Percentiles rank a stretch among this genome's conserved stretches.
Conservation (phyloP, 129 eudicot genomes). For the Scalesia atractyloides region DNA sequence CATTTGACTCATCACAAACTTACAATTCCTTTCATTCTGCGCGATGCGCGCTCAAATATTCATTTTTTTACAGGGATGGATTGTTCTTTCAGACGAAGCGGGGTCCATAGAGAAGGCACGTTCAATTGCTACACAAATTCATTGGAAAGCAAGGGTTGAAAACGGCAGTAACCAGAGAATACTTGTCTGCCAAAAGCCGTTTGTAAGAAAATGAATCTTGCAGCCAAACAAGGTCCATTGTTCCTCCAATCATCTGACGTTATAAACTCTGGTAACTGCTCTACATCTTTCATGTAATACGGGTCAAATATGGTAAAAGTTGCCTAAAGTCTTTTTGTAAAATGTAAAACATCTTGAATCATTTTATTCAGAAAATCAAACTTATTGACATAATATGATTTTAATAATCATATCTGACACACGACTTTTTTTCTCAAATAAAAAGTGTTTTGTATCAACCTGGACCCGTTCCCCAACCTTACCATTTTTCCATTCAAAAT, state of each 20-base stretch:
- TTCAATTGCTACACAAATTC: conserved; percentile 68
- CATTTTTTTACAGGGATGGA: conserved; percentile 89
- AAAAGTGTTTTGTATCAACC: background rate
- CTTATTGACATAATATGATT: background rate
- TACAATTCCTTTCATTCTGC: too few relatives aligned
- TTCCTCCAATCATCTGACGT: conserved; percentile 26
- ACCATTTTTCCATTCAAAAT: too few relatives aligned
- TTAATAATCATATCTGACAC: background rate
- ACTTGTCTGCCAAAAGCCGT: conserved; percentile 91
- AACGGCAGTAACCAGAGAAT: conserved; percentile 89
- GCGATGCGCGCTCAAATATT: too few relatives aligned
- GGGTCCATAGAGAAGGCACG: conserved; percentile 75
- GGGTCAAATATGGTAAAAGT: too few relatives aligned
- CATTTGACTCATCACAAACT: background rate
- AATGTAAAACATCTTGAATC: background rate
- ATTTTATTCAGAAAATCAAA: background rate
- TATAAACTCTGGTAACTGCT: conserved; percentile 44
- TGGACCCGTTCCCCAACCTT: background rate
- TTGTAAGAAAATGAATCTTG: conserved; percentile 70
- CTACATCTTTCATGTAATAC: background rate
- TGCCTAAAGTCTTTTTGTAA: too few relatives aligned
- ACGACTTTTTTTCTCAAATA: background rate
- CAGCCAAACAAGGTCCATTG: conserved; percentile 19
- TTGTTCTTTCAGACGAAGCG: conserved; percentile 67
- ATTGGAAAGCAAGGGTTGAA: conserved; percentile 95